Evolutionary conservation across 345 rosid genomes (phyloP), one percentile per base, ranked within the genome.

Genomic region (Adansonia digitata): DNA sequence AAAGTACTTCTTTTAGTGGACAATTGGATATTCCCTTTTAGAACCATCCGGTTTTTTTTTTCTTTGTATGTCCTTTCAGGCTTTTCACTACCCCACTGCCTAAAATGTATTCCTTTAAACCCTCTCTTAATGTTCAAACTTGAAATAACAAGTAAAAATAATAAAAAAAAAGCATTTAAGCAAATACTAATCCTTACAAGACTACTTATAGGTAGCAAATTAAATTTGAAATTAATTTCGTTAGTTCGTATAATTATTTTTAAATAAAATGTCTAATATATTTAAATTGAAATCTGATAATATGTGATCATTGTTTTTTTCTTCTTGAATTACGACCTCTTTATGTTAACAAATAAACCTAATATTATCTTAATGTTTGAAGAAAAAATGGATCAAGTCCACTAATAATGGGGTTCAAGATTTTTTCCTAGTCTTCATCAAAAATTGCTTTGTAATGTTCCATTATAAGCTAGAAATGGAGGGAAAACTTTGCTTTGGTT

Each of bases 11-110:
- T 52, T n/a, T 86, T 81, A 92, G 97, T 92, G 97, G 98, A 94
- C 85, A 89, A 81, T 90, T 10, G 97, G 97, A 92, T 84, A 91
- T 85, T 92, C 87, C 78, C 85, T 86, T 74, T 88, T 81, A 42
- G 53, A 46, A 68, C 80, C 84, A 79, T 73, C 77, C 59, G 27
- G 67, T 66, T 51, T 29, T 42, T 70, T 51, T 42, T 46, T 72
- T 40, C 56, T 39, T 15, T 60, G 24, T 55, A 63, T 74, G 64
- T 64, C 80, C 72, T 72, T 79, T 74, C 74, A 24, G 42, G 78
- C 51, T n/a, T n/a, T n/a, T 48, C 53, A 48, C 5, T 14, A 14
- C 79, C 86, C 90, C 87, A 80, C 86, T 78, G 39, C 34, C 65
- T 15, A 18, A 78, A 84, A 87, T 73, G 84, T 51, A 53, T 74